Evolutionary conservation across 1,284 basidiomycete genomes (phyloP).

Genomic region (Ustilago curta): DNA sequence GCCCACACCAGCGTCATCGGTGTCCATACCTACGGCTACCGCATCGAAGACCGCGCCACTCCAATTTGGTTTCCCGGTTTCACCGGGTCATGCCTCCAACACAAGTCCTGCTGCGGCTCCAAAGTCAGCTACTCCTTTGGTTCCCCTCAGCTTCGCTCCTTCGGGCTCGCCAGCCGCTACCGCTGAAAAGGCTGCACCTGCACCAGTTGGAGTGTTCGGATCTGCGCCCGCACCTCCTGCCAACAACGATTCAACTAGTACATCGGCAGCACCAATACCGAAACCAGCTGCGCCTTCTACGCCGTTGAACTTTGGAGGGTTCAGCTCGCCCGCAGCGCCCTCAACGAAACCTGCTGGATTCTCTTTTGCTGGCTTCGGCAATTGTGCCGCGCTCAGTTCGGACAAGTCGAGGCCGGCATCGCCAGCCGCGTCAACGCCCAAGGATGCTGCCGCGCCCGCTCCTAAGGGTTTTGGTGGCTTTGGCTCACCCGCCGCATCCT

Average conservation of each 20-base stretch:
- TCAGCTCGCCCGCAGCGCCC: slow-evolving; percentile 4
- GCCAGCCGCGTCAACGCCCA: neutral
- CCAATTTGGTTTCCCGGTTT: slow-evolving; percentile 18
- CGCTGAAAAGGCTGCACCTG: slow-evolving; percentile 5
- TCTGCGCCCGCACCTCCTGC: slow-evolving; percentile 6
- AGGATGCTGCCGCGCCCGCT: slow-evolving; percentile 1
- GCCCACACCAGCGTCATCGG: slow-evolving; percentile 7
- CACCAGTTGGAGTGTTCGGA: slow-evolving; percentile 8
- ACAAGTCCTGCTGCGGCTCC: slow-evolving; percentile 2
- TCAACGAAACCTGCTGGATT: neutral
- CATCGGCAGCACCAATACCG: slow-evolving; percentile 3
- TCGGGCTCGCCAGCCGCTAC: slow-evolving; percentile 12
- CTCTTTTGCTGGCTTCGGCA: slow-evolving; percentile 9
- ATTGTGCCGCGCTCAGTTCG: neutral
- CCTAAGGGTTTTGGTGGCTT: slow-evolving; percentile 8
- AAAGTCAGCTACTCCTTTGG: slow-evolving; percentile 13
- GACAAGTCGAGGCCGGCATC: neutral
- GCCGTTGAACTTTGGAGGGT: slow-evolving; percentile 7
- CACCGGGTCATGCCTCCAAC: slow-evolving; percentile 12
- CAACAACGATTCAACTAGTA: neutral
- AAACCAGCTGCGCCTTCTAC: neutral
- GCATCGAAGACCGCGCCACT: slow-evolving; percentile 11
- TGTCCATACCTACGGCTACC: slow-evolving; percentile 4
- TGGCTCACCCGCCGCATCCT: slow-evolving; percentile 9
- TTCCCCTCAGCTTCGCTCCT: slow-evolving; percentile 14